Base-by-base conservation (phyloP, 2,329 filamentous ascomycete species). In the Pyrenophora teres region DNA sequence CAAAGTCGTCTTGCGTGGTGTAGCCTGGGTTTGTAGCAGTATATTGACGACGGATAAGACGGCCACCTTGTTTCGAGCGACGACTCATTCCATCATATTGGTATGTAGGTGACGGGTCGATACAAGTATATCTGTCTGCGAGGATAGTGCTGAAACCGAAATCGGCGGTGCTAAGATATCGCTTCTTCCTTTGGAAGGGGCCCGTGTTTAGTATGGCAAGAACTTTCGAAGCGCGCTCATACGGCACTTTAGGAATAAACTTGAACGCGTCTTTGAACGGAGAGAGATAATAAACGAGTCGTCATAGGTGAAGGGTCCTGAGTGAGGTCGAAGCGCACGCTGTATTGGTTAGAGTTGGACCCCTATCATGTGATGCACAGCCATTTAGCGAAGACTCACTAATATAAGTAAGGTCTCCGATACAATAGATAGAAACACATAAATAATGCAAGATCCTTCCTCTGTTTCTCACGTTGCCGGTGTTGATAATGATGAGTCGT, bases 241-340 rank as follows among this genome's bases (percentile, higher is more conserved):
- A 83, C 0, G 80, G 79, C 4, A 84, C 81, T 25, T 81, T 74
- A 0, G 80, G 73, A 25, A 85, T 74, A 60, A 80, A 84, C 32
- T 80, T 70, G 64, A 84, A 83, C 1, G 74, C 69, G 41, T 84
- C 79, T 4, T 68, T 64, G 65, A 84, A 85, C 0, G 83, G n/a
- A n/a, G 82, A 0, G 80, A 81, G 0, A 83, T 80, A 56, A 84
- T 83, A 67, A 81, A 84, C 9, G 71, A 74, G 55, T 78, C 76
- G 41, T 79, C 77, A 49, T 75, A 78, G 0, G 84, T 86, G 63
- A 87, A 87, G 0, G 83, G 82, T 0, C 85, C 68, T 87, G 78
- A 53, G 82, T 77, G 10, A 88, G 70, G 58, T 87, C 84, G 61
- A 86, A 87, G 2, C 84, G 81, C 19, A 87, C 77, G 27, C 76